Conservation (phyloP, 345 rosid genomes). For the Gossypium longicalyx region DNA sequence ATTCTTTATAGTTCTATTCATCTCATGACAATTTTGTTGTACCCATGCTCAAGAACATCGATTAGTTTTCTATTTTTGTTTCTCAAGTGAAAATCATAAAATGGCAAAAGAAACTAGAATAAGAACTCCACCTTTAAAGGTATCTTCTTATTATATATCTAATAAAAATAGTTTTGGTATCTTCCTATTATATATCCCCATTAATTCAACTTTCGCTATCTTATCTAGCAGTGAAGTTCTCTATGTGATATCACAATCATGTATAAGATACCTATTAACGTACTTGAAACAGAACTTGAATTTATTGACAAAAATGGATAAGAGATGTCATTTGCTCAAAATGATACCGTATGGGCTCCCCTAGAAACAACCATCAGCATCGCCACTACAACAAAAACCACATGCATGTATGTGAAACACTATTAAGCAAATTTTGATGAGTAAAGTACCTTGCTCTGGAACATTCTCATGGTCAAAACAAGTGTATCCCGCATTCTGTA, state of each 20-base stretch:
- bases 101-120: neutral
- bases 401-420: neutral
- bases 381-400: conserved; percentile 1
- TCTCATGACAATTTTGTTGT: neutral
- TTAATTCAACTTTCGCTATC: neutral
- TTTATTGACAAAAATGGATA: neutral
- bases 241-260: neutral
- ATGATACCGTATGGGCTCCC: neutral
- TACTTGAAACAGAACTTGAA: neutral
- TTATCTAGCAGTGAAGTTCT: neutral
- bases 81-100: neutral
- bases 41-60: neutral
- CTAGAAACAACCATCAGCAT: neutral
- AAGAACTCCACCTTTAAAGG: neutral
- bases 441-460: conserved; percentile 63
- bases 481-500: conserved; percentile 65
- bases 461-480: conserved; percentile 64
- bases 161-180: neutral
- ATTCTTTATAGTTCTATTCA: neutral
- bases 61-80: neutral
- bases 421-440: neutral
- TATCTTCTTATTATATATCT: neutral
- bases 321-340: neutral
- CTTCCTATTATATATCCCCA: neutral
- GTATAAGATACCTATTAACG: neutral